Evolutionary conservation across 2,329 filamentous ascomycete species (phyloP).

Genomic region (Sclerotiophoma versabilis): DNA sequence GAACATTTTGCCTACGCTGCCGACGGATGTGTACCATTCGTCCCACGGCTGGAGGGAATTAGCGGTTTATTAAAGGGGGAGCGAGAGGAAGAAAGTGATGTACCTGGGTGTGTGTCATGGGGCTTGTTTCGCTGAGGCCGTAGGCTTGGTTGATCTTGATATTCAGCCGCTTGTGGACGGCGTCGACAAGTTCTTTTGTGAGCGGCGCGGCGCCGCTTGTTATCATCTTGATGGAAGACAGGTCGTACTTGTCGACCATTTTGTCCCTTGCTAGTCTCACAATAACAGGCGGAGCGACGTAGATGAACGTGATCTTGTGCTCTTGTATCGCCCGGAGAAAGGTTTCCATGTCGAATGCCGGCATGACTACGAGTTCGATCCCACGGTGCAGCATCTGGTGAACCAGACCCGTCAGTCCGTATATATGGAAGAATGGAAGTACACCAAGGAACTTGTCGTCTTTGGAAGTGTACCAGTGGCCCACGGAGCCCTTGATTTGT

Average conservation of each 20-base stretch:
- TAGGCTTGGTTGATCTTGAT: conserved; percentile 37
- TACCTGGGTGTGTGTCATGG: conserved; percentile 36
- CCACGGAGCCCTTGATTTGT: conserved; percentile 86
- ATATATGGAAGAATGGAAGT: conserved; percentile 90
- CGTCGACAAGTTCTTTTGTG: conserved; percentile 77
- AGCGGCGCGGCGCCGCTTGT: conserved; percentile 87
- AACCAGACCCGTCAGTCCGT: conserved; percentile 77
- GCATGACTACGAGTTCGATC: conserved; percentile 71
- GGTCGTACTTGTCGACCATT: conserved; percentile 77
- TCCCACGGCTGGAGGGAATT: conserved; percentile 25
- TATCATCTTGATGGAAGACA: conserved; percentile 78
- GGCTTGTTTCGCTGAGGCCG: conserved; percentile 35
- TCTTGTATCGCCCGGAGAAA: conserved; percentile 79
- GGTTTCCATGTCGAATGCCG: conserved; percentile 79
- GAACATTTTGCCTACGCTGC: conserved; percentile 77
- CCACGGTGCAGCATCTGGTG: conserved; percentile 73
- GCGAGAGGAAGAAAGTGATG: not conserved
- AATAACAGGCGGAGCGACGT: conserved; percentile 83
- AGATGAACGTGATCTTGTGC: conserved; percentile 75
- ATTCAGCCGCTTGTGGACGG: conserved; percentile 74
- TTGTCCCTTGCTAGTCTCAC: conserved; percentile 81
- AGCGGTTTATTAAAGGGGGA: not conserved
- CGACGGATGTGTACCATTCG: conserved; percentile 55
- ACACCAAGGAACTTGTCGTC: conserved; percentile 76
- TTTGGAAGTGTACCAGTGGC: conserved; percentile 71